phyloP scores from a whole-genome alignment of 768 basidiomycete species.

The Amylocystis lapponica region DNA sequence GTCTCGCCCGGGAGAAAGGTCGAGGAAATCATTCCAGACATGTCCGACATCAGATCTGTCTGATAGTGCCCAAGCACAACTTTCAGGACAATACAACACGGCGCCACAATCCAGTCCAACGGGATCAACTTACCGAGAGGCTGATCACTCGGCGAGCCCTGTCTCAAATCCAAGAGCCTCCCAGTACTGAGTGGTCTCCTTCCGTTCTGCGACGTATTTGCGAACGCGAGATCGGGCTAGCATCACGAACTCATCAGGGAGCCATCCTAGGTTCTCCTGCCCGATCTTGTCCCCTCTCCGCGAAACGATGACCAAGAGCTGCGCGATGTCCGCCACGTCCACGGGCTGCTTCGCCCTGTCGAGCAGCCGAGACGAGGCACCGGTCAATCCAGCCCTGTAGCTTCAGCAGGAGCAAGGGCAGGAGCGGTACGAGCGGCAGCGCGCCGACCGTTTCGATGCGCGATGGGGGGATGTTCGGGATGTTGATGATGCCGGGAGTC shows the following conservation, averaged over 20 bases:
- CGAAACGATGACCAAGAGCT: conserved; percentile 32
- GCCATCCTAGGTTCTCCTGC: conserved; percentile 8
- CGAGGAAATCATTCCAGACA: no score
- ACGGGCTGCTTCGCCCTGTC: conserved; percentile 31
- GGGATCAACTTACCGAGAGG: no score
- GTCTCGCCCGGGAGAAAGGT: no score
- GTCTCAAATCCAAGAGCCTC: background rate
- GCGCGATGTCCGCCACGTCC: conserved; percentile 35
- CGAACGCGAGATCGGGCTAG: conserved; percentile 3
- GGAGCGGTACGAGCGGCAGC: conserved; percentile 24
- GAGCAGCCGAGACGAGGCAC: conserved; percentile 22
- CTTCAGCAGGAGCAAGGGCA: conserved; percentile 24
- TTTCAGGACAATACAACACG: no score
- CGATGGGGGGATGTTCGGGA: conserved; percentile 16
- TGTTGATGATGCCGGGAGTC: conserved; percentile 19
- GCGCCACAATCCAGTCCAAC: no score
- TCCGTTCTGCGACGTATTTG: conserved; percentile 6
- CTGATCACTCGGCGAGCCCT: background rate
- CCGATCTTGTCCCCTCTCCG: conserved; percentile 2
- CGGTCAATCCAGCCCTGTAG: conserved; percentile 27
- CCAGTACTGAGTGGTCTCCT: background rate
- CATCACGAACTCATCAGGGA: conserved; percentile 9
- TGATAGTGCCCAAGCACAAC: no score
- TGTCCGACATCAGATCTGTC: no score
- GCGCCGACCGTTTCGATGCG: conserved; percentile 7